Percentiles rank a stretch among this genome's conserved stretches.
phyloP scores from a whole-genome alignment of 352 stramenopile species.

The Pythium oligandrum region DNA sequence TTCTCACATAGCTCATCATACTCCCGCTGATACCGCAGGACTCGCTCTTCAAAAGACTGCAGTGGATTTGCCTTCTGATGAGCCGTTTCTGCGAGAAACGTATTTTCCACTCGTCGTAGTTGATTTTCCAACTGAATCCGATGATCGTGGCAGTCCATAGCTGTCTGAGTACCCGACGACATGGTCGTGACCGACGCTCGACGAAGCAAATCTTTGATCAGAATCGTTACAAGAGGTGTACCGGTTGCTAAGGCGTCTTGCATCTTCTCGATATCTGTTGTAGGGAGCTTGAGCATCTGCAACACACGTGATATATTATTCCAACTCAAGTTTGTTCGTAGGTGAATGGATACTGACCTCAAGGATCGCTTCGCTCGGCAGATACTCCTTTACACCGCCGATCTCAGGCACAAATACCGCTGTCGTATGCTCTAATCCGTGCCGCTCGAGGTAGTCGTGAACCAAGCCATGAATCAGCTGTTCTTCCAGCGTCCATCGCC shows the following conservation, averaged over 20 bases:
- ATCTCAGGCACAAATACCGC: constrained; percentile 72
- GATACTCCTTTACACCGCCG: constrained; percentile 35
- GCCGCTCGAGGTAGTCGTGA: constrained; percentile 45
- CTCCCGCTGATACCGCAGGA: constrained; percentile 64
- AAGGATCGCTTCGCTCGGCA: constrained; percentile 34
- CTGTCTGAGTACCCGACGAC: constrained; percentile 47
- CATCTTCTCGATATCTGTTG: no score
- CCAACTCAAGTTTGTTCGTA: background rate
- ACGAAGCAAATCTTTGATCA: constrained; percentile 34
- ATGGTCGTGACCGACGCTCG: constrained; percentile 27
- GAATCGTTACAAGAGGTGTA: constrained; percentile 18
- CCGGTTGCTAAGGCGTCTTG: no score
- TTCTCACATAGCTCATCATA: constrained; percentile 58
- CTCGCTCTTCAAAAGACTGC: constrained; percentile 51
- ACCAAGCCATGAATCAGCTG: constrained; percentile 59
- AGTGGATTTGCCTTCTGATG: constrained; percentile 28
- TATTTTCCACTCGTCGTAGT: constrained; percentile 56
- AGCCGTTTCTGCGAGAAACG: constrained; percentile 42
- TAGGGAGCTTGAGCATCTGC: constrained; percentile 26
- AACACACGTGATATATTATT: background rate
- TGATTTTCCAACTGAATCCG: constrained; percentile 50
- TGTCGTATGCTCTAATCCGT: constrained; percentile 48
- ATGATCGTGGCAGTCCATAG: constrained; percentile 63
- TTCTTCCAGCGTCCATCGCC: constrained; percentile 27
- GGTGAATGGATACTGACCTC: no score